Base-by-base conservation (phyloP, 805 yeast species). In the Zygoascus ofunaensis region DNA sequence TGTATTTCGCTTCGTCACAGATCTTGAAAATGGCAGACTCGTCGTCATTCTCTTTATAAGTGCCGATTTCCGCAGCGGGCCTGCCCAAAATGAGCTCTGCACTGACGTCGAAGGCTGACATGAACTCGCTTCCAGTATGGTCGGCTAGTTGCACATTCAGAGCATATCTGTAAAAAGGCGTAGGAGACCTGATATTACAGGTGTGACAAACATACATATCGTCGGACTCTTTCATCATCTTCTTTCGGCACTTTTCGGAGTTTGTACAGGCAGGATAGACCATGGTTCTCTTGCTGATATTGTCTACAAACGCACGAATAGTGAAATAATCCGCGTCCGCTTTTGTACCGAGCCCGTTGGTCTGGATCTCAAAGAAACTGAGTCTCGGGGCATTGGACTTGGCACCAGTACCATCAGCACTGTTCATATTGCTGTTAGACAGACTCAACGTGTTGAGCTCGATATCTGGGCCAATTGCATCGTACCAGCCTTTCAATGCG, bases 171-270 rank as follows among this genome's bases (percentile, higher is more conserved):
- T 84, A 80, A 40, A 72, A 68, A 17, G 97, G 97, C 39, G 70
- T 72, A 2, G 73, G 70, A 58, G 76, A 80, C 49, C 74, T 75
- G 45, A 74, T 69, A 55, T 85, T 81, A 72, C 97, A 89, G 61
- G 82, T 82, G 61, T 89, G 97, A 70, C 98, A 92, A 62, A 94
- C 77, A 95, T 95, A 89, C 15, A 80, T 70, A 12, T 82, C 86
- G 57, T 77, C 81, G 26, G 76, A 70, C 44, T 74, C 80, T 57
- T 85, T 85, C 37, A 82, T 67, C 24, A 87, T 86, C 65, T 92
- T 92, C 59, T 87, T 80, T 60, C 80, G 80, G 69, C 98, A 92
- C 34, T 74, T 78, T 38, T 77, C 81, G 39, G 74, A 69, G 10
- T 46, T 43, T 30, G 73, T 68, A 65, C 98, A 92, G 5, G 97